These are phyloP conservation scores for Annulohypoxylon moriforme DNA, from an alignment of 495 filamentous ascomycete species.

Conservation along the genomic window DNA sequence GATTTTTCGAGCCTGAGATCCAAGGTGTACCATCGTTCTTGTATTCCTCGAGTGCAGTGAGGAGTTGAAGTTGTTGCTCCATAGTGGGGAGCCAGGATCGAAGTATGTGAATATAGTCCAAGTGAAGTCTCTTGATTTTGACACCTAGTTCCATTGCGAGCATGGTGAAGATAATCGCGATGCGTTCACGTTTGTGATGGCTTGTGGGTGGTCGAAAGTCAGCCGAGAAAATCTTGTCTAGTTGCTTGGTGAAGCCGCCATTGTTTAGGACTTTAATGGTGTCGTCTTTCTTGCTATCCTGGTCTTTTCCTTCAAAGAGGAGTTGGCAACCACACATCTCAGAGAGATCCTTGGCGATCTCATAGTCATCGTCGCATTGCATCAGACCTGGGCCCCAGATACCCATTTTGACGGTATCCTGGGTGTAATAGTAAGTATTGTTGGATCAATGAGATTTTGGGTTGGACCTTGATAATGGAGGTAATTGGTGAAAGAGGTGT, in stretches of 20 bases:
- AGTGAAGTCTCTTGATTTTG: conserved; percentile 18
- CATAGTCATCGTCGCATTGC: conserved; percentile 37
- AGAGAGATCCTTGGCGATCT: conserved; percentile 26
- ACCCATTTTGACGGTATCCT: conserved; percentile 24
- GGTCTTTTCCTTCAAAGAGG: background rate
- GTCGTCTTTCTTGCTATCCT: background rate
- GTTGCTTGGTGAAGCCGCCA: conserved; percentile 26
- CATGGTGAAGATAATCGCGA: conserved; percentile 32
- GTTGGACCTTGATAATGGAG: background rate
- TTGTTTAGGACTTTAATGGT: conserved; percentile 22
- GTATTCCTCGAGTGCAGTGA: conserved; percentile 39
- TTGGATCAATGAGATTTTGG: no score
- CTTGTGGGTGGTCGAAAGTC: conserved; percentile 15
- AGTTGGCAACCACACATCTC: conserved; percentile 28
- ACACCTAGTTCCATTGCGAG: conserved; percentile 35
- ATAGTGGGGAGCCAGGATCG: conserved; percentile 37
- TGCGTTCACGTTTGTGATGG: conserved; percentile 33
- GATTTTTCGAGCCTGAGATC: conserved; percentile 28
- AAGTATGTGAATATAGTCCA: conserved; percentile 25
- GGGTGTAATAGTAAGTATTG: background rate
- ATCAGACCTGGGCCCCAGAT: conserved; percentile 41
- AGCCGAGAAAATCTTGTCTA: conserved; percentile 27
- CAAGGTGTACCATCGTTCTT: conserved; percentile 43
- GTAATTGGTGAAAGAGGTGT: background rate
- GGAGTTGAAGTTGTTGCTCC: conserved; percentile 40